Evolutionary conservation across 2,329 filamentous ascomycete genomes (phyloP).

Genomic region (Anthostomella pinea): DNA sequence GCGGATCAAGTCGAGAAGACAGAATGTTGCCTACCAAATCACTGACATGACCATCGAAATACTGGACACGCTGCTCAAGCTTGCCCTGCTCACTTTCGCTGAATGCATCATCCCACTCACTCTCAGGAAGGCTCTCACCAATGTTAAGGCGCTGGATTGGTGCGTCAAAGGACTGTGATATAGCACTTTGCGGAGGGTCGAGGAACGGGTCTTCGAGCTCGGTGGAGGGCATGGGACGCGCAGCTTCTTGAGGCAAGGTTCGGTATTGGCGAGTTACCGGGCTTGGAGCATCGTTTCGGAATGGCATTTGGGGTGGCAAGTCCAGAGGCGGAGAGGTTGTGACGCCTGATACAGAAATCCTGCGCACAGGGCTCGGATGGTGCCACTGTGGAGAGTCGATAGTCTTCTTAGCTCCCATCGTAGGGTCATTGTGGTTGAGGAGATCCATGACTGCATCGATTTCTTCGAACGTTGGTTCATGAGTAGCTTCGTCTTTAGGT

Average conservation of each 20-base stretch:
- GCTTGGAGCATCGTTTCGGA: conserved; percentile 70
- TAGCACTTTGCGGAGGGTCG: conserved; percentile 47
- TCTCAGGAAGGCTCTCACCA: conserved; percentile 64
- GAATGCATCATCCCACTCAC: conserved; percentile 90
- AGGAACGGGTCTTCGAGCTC: conserved; percentile 63
- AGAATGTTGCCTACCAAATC: conserved; percentile 77
- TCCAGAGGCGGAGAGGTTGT: conserved; percentile 52
- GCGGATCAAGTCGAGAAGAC: conserved; percentile 71
- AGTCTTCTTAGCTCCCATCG: conserved; percentile 68
- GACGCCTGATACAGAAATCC: conserved; percentile 36
- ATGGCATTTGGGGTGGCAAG: conserved; percentile 46
- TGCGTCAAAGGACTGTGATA: conserved; percentile 48
- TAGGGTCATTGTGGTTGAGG: conserved; percentile 70
- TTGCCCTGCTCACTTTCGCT: conserved; percentile 81
- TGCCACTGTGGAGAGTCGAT: conserved; percentile 47
- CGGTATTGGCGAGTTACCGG: conserved; percentile 62
- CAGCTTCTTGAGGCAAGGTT: conserved; percentile 44
- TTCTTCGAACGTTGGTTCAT: conserved; percentile 67
- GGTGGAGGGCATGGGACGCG: conserved; percentile 45
- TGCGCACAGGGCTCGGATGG: conserved; percentile 40
- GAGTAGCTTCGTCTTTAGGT: conserved; percentile 22
- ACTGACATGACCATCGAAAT: conserved; percentile 90
- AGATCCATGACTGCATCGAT: conserved; percentile 92
- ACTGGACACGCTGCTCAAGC: conserved; percentile 74
- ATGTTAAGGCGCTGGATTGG: conserved; percentile 63